phyloP scores from a whole-genome alignment of 2,329 filamentous ascomycete genomes.

The Verticillium albo-atrum region DNA sequence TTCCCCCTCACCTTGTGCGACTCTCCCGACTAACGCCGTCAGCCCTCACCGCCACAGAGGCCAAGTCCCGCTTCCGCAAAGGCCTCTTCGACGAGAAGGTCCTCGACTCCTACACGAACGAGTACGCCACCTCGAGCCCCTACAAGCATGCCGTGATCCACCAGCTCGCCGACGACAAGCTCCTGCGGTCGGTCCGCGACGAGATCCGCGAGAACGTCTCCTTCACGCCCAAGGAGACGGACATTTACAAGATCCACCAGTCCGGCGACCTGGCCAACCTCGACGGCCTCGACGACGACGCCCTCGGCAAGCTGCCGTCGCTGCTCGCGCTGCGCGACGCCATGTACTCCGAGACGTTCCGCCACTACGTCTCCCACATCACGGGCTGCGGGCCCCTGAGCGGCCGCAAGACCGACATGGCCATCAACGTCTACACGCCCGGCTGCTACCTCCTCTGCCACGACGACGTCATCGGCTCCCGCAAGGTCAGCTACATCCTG shows the following conservation, averaged over 20 bases:
- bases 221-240: slow-evolving; percentile 97
- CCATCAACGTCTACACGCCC: slow-evolving; percentile 96
- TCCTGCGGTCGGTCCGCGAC: slow-evolving; percentile 79
- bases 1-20: slow-evolving; percentile 1
- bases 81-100: slow-evolving; percentile 60
- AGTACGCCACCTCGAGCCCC: slow-evolving; percentile 60
- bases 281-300: slow-evolving; percentile 84
- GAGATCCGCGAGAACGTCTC: slow-evolving; percentile 89
- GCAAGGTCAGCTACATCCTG: slow-evolving; percentile 93
- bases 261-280: slow-evolving; percentile 96
- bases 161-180: slow-evolving; percentile 69
- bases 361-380: slow-evolving; percentile 81
- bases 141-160: slow-evolving; percentile 94
- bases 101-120: slow-evolving; percentile 53
- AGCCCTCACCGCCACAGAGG: slow-evolving; percentile 45
- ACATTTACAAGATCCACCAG: slow-evolving; percentile 99
- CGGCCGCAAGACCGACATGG: slow-evolving; percentile 96
- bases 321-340: slow-evolving; percentile 91
- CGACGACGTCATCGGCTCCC: slow-evolving; percentile 97
- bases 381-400: slow-evolving; percentile 84
- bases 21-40: slow-evolving; percentile 7
- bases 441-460: slow-evolving; percentile 95
- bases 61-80: slow-evolving; percentile 56
- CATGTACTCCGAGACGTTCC: slow-evolving; percentile 85
- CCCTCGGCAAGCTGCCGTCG: slow-evolving; percentile 80